A percentile compares a stretch with the other conserved stretches of the same genome.
phyloP scores from a whole-genome alignment of 2,329 filamentous ascomycete genomes.

The Sclerotiophoma versabilis region DNA sequence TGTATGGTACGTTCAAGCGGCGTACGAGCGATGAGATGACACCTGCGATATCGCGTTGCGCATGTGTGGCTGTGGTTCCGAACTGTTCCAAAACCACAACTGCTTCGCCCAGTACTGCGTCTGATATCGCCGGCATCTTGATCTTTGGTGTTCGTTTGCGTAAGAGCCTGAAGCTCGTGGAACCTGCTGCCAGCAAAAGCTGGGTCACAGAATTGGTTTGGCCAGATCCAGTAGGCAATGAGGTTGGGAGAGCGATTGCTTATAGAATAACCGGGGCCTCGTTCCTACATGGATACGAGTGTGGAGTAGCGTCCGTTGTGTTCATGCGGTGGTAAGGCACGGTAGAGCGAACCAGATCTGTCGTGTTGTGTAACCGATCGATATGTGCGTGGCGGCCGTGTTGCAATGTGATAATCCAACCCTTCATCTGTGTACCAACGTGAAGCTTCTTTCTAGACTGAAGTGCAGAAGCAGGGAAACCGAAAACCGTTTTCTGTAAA shows the following conservation, averaged over 20 bases:
- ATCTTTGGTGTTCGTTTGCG: slow-evolving; percentile 20
- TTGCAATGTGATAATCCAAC: slow-evolving; percentile 32
- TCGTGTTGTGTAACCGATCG: slow-evolving; percentile 32
- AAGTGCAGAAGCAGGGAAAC: neutral
- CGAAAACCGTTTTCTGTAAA: slow-evolving; percentile 17
- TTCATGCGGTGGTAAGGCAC: slow-evolving; percentile 44
- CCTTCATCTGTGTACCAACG: slow-evolving; percentile 24
- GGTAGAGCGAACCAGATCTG: slow-evolving; percentile 31
- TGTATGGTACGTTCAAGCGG: slow-evolving; percentile 64
- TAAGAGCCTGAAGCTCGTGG: slow-evolving; percentile 23
- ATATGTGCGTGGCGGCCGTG: slow-evolving; percentile 30
- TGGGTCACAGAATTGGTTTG: slow-evolving; percentile 28
- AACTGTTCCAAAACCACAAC: slow-evolving; percentile 41
- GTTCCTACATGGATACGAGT: slow-evolving; percentile 45
- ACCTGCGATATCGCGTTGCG: slow-evolving; percentile 38
- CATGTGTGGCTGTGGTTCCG: slow-evolving; percentile 34
- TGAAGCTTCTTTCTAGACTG: slow-evolving; percentile 8
- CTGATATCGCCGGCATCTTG: slow-evolving; percentile 46
- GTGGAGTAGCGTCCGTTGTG: slow-evolving; percentile 30
- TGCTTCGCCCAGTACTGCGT: slow-evolving; percentile 37
- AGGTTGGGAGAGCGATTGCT: slow-evolving; percentile 26
- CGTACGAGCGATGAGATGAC: slow-evolving; percentile 40
- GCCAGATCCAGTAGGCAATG: slow-evolving; percentile 7
- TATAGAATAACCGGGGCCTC: slow-evolving; percentile 28
- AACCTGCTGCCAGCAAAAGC: slow-evolving; percentile 48